Evolutionary conservation across 352 stramenopile genomes (phyloP).

Genomic region (Pythium volutum): DNA sequence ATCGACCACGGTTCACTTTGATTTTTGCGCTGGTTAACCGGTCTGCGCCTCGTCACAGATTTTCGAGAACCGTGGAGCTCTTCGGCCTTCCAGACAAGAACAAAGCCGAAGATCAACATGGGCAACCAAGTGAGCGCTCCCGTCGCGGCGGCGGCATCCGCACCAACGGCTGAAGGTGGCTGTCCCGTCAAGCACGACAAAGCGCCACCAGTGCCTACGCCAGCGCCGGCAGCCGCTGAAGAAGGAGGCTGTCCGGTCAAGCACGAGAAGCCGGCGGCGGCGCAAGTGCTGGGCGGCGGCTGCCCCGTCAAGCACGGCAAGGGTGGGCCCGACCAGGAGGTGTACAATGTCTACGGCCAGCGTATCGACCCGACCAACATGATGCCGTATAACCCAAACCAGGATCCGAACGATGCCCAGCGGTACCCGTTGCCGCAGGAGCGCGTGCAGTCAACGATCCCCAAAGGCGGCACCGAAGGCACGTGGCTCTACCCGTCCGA

Average conservation of each 20-base stretch:
- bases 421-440: conserved; percentile 88
- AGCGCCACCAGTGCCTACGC: conserved; percentile 19
- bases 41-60: conserved; percentile 22
- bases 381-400: conserved; percentile 96
- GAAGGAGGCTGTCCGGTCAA: conserved; percentile 55
- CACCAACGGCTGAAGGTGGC: conserved; percentile 26
- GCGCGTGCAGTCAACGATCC: conserved; percentile 95
- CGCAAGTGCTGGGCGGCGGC: conserved; percentile 28
- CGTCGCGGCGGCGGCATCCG: conserved; percentile 9
- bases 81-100: conserved; percentile 18
- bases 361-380: conserved; percentile 97
- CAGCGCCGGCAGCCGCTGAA: conserved; percentile 18
- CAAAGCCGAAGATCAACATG: conserved; percentile 32
- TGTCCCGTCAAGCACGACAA: conserved; percentile 58
- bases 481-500: conserved; percentile 98
- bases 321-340: conserved; percentile 33
- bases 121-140: conserved; percentile 64
- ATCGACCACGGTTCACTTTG: conserved; percentile 10
- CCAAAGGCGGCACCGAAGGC: conserved; percentile 91
- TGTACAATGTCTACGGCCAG: conserved; percentile 98
- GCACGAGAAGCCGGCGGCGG: conserved; percentile 23
- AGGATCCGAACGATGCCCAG: conserved; percentile 92
- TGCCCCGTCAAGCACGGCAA: conserved; percentile 74
- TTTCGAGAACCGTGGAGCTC: conserved; percentile 6
- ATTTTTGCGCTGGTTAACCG: conserved; percentile 13